Evolutionary conservation across 1,284 basidiomycete genomes (phyloP), one percentile per base, ranked within the genome.

Genomic region (Tremellales sp.): DNA sequence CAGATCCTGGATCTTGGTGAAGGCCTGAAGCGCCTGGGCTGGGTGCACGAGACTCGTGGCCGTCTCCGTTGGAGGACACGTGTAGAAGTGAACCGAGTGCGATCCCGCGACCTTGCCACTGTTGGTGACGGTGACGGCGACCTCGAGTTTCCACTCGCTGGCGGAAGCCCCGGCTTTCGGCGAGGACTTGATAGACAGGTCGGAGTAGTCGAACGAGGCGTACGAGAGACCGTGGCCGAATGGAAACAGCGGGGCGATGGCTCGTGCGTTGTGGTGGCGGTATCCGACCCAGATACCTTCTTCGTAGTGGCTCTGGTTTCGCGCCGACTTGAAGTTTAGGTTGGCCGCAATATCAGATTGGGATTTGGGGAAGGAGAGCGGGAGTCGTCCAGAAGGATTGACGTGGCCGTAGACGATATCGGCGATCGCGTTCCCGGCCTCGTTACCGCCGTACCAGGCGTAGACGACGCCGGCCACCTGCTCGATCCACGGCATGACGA

Each of bases 371-470:
- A 78, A 79, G 1, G 78, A 76, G 32, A 79, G 50, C 3, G 78
- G 68, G 14, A 79, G 68, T 58, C 78, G 79, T 6, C 73, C 77
- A 6, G 74, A 76, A 1, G 78, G 78, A 54, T 80, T 80, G n/a
- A 74, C 70, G 53, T 75, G 75, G 18, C 79, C 79, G 56, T 79
- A 81, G 5, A 81, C 49, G 1, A 80, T 74, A 57, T 80, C 77
- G 4, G 78, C 77, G 4, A 81, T 59, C 5, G 74, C 78, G 47
- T 76, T 75, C 7, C 80, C 80, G 21, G 75, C 62, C 55, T 79
- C 79, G 60, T 82, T 80, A 3, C 81, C 80, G 10, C 78, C 78
- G 53, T 78, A 80, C 59, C 78, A 81, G 13, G 78, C 76, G 71
- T 79, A 78, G 21, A 81, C 44, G 8, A 80, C 51, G 0, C 78